Conservation (phyloP, 2,329 filamentous ascomycete species). For the Aspergillus puulaauensis region DNA sequence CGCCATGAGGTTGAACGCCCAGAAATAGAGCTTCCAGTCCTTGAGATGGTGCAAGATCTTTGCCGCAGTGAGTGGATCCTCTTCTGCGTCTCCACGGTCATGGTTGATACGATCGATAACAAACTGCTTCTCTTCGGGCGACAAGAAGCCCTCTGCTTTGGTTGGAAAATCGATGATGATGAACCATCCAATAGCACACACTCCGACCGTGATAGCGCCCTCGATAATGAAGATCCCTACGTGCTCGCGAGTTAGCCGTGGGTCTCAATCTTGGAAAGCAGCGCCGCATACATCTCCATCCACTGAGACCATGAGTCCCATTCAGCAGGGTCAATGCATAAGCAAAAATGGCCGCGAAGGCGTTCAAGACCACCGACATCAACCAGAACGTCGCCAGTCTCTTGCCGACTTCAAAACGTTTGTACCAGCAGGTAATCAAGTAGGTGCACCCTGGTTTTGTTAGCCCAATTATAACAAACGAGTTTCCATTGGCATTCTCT, state of each 20-base stretch:
- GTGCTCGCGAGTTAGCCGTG: neutral
- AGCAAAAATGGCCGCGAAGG: slow-evolving; percentile 37
- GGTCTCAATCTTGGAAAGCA: neutral
- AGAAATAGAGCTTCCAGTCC: slow-evolving; percentile 39
- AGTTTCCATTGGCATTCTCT: neutral
- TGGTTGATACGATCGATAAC: slow-evolving; percentile 37
- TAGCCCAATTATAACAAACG: neutral
- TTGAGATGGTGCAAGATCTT: slow-evolving; percentile 28
- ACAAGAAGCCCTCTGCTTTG: slow-evolving; percentile 26
- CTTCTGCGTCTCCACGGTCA: slow-evolving; percentile 36
- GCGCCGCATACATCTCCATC: slow-evolving; percentile 23
- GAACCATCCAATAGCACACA: slow-evolving; percentile 33
- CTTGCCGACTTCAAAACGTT: slow-evolving; percentile 36
- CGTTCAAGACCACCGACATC: slow-evolving; percentile 21
- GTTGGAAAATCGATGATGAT: slow-evolving; percentile 44
- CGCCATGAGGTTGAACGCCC: slow-evolving; percentile 34
- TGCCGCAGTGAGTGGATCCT: slow-evolving; percentile 23
- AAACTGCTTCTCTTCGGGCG: slow-evolving; percentile 23
- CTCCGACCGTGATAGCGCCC: slow-evolving; percentile 29
- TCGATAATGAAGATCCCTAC: slow-evolving; percentile 27
- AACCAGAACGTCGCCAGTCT: slow-evolving; percentile 25
- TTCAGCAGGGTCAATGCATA: slow-evolving; percentile 34
- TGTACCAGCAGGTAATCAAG: slow-evolving; percentile 38
- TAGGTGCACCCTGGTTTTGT: slow-evolving; percentile 31
- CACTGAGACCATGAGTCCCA: slow-evolving; percentile 29